Evolutionary conservation across 2,329 filamentous ascomycete species (phyloP).

Genomic region (Diplocarpon mali): DNA sequence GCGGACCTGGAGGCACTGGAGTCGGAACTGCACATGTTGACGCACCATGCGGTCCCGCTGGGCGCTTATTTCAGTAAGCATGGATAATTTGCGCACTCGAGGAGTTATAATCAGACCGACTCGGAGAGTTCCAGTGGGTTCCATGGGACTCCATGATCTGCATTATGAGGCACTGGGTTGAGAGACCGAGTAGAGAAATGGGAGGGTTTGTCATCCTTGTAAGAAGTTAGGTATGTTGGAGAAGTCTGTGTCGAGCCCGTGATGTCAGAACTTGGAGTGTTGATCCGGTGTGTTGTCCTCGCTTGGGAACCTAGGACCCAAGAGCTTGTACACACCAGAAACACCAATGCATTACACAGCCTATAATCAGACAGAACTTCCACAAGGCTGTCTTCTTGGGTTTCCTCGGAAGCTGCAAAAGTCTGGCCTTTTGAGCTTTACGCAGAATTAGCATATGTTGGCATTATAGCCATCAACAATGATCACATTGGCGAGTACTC

Average conservation of each 20-base stretch:
- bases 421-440: conserved; percentile 55
- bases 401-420: conserved; percentile 44
- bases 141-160: conserved; percentile 17
- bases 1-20: conserved; percentile 41
- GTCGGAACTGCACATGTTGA: conserved; percentile 38
- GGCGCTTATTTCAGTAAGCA: conserved; percentile 53
- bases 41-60: conserved; percentile 41
- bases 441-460: conserved; percentile 46
- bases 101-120: conserved; percentile 33
- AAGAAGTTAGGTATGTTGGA: too few species aligned
- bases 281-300: too few species aligned
- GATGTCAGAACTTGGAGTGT: too few species aligned
- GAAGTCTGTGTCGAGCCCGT: too few species aligned
- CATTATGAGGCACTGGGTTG: conserved; percentile 30
- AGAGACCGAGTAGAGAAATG: conserved; percentile 28
- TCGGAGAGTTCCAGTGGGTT: conserved; percentile 16
- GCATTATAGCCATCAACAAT: conserved; percentile 51
- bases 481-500: conserved; percentile 47
- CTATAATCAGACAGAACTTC: conserved; percentile 53
- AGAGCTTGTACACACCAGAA: too few species aligned
- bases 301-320: too few species aligned
- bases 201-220: conserved; percentile 29
- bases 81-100: conserved; percentile 48
- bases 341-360: too few species aligned
- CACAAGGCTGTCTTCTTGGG: conserved; percentile 55